phyloP scores from a whole-genome alignment of 768 basidiomycete genomes.

The Strobilomyces echinocephalus region DNA sequence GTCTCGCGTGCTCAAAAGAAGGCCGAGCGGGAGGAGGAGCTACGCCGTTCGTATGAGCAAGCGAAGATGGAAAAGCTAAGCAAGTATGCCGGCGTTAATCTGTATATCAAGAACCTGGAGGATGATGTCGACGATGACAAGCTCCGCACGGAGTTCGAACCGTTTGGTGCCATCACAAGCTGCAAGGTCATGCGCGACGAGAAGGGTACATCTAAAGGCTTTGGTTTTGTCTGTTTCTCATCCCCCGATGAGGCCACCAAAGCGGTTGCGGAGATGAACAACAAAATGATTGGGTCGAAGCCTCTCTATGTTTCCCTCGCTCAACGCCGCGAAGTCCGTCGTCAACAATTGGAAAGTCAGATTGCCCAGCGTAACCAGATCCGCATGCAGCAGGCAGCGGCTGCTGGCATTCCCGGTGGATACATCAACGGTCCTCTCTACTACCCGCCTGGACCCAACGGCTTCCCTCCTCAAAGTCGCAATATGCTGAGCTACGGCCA shows the following conservation, averaged over 20 bases:
- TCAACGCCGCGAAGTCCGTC: slow-evolving; percentile 95
- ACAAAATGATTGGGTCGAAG: slow-evolving; percentile 99
- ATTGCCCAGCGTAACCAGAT: slow-evolving; percentile 96
- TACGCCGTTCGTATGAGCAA: slow-evolving; percentile 89
- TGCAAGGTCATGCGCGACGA: slow-evolving; percentile 99
- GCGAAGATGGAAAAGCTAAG: slow-evolving; percentile 95
- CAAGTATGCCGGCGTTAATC: slow-evolving; percentile 98
- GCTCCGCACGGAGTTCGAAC: slow-evolving; percentile 92
- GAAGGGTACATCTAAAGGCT: slow-evolving; percentile 88
- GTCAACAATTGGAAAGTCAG: slow-evolving; percentile 98
- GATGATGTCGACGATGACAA: slow-evolving; percentile 98
- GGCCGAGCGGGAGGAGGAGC: slow-evolving; percentile 94
- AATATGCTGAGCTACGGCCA: slow-evolving; percentile 78
- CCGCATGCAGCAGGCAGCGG: slow-evolving; percentile 92
- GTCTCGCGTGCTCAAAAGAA: slow-evolving; percentile 98
- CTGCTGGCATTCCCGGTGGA: slow-evolving; percentile 69
- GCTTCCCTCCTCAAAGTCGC: slow-evolving; percentile 68
- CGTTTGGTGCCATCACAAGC: slow-evolving; percentile 95
- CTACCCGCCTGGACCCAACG: slow-evolving; percentile 70
- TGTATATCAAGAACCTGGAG: slow-evolving; percentile 99
- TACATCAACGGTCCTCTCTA: slow-evolving; percentile 50
- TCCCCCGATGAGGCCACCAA: slow-evolving; percentile 98
- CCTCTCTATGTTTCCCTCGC: slow-evolving; percentile 98
- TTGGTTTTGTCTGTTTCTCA: slow-evolving; percentile 99
- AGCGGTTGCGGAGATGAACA: slow-evolving; percentile 99